These are phyloP conservation scores for Ordospora pajunii DNA, from an alignment of 371 early-diverging fungal species.

Conservation along the genomic window DNA sequence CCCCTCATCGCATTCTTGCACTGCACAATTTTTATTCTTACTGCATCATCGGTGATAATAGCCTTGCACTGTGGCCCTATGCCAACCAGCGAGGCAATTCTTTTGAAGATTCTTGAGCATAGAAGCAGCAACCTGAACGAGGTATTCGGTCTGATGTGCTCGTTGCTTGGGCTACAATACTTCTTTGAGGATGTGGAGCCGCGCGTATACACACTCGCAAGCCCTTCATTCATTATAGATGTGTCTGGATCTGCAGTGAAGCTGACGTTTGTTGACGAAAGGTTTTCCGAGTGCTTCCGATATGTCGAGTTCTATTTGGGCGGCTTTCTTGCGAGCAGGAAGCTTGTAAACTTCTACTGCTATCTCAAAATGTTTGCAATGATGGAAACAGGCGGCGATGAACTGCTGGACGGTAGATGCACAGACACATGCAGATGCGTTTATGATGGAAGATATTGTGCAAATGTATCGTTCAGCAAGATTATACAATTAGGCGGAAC, in stretches of 20 bases:
- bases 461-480: neutral
- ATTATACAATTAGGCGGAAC: neutral
- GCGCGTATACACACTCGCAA: neutral
- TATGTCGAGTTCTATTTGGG: neutral
- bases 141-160: neutral
- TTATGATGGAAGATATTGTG: neutral
- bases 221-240: constrained; percentile 5
- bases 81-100: neutral
- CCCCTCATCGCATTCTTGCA: neutral
- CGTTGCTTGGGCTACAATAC: neutral
- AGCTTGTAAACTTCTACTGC: neutral
- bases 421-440: neutral
- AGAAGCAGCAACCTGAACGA: neutral
- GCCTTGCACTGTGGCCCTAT: neutral
- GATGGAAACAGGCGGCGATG: neutral
- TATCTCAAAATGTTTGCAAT: neutral
- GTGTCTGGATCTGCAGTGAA: neutral
- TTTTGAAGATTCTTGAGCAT: neutral
- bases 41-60: too few relatives aligned
- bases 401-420: neutral
- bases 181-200: neutral
- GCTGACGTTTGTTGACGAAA: neutral
- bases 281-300: neutral
- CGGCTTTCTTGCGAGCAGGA: neutral
- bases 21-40: neutral